A percentile compares a stretch with the other conserved stretches of the same genome.
Conservation (phyloP, 192 early-diverging fungal genomes). For the Dissophora globulifera region DNA sequence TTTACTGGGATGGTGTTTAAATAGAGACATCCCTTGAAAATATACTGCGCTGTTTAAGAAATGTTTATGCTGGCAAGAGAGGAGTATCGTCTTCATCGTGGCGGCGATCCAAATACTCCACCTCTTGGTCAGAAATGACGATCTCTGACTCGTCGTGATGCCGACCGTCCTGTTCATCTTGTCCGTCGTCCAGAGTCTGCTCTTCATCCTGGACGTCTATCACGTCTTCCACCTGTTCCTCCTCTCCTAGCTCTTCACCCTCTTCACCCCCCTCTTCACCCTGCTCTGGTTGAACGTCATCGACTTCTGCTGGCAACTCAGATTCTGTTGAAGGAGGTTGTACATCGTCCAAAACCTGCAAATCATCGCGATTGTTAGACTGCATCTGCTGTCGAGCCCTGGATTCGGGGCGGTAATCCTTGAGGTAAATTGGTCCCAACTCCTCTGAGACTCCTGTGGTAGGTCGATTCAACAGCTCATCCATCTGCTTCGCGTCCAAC, state of each 20-base stretch:
- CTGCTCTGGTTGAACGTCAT: too few species aligned
- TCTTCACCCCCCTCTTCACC: too few species aligned
- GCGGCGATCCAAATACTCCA: conserved; percentile 41
- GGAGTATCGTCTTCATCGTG: conserved; percentile 20
- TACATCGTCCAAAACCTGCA: background rate
- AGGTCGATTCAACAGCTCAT: conserved; percentile 43
- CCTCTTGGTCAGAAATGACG: conserved; percentile 29
- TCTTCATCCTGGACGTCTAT: conserved; percentile 3
- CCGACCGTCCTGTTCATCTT: conserved; percentile 3
- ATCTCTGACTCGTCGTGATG: conserved; percentile 41
- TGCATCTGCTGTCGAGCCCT: conserved; percentile 24
- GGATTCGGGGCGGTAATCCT: conserved; percentile 33
- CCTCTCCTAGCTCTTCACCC: conserved; percentile 6
- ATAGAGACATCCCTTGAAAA: too few species aligned
- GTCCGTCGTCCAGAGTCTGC: conserved; percentile 5
- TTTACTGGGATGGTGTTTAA: too few species aligned
- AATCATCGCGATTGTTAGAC: background rate
- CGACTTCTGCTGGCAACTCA: background rate
- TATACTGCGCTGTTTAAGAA: too few species aligned
- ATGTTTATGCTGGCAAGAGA: too few species aligned
- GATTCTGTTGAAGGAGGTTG: too few species aligned
- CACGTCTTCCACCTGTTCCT: conserved; percentile 12
- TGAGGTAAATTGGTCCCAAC: conserved; percentile 8
- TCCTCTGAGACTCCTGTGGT: conserved; percentile 17
- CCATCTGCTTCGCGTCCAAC: conserved; percentile 48